Evolutionary conservation across 2,329 filamentous ascomycete species (phyloP).

Genomic region (Arthrobotrys musiformis): DNA sequence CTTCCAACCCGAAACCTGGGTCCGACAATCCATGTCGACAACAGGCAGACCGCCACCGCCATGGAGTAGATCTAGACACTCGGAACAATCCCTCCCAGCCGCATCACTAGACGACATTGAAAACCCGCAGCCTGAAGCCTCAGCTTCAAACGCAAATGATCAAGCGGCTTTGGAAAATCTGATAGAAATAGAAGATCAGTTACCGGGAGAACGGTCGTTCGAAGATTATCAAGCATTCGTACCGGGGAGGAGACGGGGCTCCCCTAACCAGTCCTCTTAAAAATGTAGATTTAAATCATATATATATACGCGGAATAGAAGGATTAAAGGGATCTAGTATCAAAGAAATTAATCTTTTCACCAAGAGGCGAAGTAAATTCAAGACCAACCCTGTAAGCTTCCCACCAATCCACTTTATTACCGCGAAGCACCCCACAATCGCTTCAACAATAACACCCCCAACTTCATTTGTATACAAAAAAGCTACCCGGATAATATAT

Average conservation of each 20-base stretch:
- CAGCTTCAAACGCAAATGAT: neutral
- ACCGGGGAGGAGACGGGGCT: neutral
- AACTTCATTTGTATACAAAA: conserved; percentile 8
- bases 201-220: neutral
- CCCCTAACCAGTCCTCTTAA: neutral
- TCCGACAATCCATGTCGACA: neutral
- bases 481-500: conserved; percentile 37
- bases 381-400: too few relatives aligned
- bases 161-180: neutral
- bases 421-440: neutral
- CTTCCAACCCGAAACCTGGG: neutral
- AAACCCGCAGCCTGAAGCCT: neutral
- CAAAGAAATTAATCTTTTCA: too few relatives aligned
- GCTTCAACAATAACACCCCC: neutral
- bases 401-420: neutral
- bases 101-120: neutral
- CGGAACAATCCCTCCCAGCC: neutral
- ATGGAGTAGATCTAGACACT: neutral
- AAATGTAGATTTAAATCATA: neutral
- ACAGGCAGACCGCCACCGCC: neutral
- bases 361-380: too few relatives aligned
- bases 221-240: neutral
- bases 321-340: too few relatives aligned
- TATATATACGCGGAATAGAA: neutral
- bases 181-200: neutral